These are phyloP conservation scores for Fagus crenata DNA, from an alignment of 306 rosid genomes.

Conservation along the genomic window DNA sequence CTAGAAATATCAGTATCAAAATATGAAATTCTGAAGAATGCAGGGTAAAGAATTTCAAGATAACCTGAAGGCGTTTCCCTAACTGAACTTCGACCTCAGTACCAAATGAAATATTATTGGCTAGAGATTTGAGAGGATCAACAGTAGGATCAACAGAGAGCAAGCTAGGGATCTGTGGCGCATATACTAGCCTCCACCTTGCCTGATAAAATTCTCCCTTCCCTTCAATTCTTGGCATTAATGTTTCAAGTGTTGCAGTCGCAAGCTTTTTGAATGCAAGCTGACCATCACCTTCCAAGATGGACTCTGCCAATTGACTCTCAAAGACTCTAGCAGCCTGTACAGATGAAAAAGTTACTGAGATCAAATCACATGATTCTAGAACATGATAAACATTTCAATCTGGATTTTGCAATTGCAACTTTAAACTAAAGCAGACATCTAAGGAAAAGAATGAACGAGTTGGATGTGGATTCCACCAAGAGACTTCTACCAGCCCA, in stretches of 20 bases:
- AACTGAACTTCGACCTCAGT: slow-evolving; percentile 92
- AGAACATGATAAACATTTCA: slow-evolving; percentile 3
- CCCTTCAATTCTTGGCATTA: slow-evolving; percentile 96
- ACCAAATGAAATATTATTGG: slow-evolving; percentile 79
- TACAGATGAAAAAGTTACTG: slow-evolving; percentile 22
- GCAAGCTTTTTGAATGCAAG: slow-evolving; percentile 78
- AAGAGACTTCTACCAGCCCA: slow-evolving; percentile 1
- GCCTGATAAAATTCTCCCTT: slow-evolving; percentile 91
- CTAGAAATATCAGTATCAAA: not conserved
- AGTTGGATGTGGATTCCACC: not conserved
- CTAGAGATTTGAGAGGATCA: slow-evolving; percentile 76
- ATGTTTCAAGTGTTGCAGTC: slow-evolving; percentile 77
- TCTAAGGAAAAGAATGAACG: not conserved
- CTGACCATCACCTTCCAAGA: slow-evolving; percentile 65
- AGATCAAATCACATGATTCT: slow-evolving; percentile 13
- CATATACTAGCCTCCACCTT: slow-evolving; percentile 76
- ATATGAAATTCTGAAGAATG: not conserved
- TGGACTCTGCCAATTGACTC: slow-evolving; percentile 72
- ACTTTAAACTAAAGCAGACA: not conserved
- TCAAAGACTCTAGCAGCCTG: slow-evolving; percentile 87
- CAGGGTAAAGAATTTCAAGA: slow-evolving; percentile 22
- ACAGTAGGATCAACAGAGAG: slow-evolving; percentile 54
- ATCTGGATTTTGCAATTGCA: slow-evolving; percentile 9
- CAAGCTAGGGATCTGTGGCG: slow-evolving; percentile 81
- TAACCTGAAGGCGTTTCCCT: slow-evolving; percentile 90